Base-by-base conservation (phyloP, 495 filamentous ascomycete species). In the Podospora australis region DNA sequence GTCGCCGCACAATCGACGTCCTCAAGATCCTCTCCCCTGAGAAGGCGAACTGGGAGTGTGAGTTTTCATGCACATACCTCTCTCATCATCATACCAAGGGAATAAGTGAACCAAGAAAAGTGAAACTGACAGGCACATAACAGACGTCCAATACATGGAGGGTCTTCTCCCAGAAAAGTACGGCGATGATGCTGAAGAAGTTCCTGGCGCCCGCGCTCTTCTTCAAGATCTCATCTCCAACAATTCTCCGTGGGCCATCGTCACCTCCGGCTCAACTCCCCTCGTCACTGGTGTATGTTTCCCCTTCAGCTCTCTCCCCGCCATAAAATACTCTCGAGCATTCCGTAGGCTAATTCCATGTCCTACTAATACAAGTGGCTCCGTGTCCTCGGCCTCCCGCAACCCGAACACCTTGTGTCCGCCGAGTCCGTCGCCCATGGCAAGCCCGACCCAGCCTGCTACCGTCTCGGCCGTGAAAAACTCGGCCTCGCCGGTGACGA, bases 41-140 rank as follows among this genome's bases (percentile, higher is more conserved):
- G 52, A 86, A 86, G 60, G 92, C 92, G 28, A 96, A 84, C 56
- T 88, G 84, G 88, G 90, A 95, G 44, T 95, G 87, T 91, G 66
- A 64, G 87, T 80, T 3, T 13, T 13, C 17, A 19, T 20, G 16
- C 17, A 29, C 14, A 25, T 10, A 14, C 22, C 32, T 36, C 19
- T 34, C 32, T 38, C 17, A 41, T 3, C 8, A n/a, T n/a, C n/a
- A n/a, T n/a, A n/a, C n/a, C n/a, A n/a, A n/a, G 8, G 38, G 9
- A 14, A 9, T 17, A 2, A 36, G 23, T 25, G 14, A 8, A 23
- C 29, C 20, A 17, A 23, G 35, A 11, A 19, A 2, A 11, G 9
- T 23, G 49, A n/a, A n/a, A 42, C n/a, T 45, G n/a, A 23, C 21
- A 44, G 26, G n/a, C 43, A 13, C 24, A 25, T 38, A 14, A n/a